Evolutionary conservation across 768 basidiomycete genomes (phyloP).

Genomic region (Naganishia onofrii): DNA sequence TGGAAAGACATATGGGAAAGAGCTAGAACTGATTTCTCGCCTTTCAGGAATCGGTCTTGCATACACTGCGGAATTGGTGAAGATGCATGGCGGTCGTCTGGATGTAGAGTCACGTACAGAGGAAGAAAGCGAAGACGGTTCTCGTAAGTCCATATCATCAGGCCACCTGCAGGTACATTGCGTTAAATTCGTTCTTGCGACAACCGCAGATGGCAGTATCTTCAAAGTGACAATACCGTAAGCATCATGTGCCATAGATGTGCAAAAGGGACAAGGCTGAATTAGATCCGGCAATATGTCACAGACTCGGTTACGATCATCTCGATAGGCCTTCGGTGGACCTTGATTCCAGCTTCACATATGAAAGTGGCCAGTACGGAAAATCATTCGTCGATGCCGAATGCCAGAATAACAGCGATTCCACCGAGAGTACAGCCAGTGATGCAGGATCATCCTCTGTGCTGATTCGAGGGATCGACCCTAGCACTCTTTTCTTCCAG

Average conservation of each 20-base stretch:
- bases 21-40: not conserved
- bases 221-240: constrained; percentile 44
- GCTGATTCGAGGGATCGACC: constrained; percentile 44
- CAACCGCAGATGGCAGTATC: constrained; percentile 11
- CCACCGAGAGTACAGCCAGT: constrained; percentile 36
- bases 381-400: constrained; percentile 28
- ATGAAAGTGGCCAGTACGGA: constrained; percentile 27
- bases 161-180: not conserved
- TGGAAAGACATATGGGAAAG: too few species aligned
- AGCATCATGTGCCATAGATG: constrained; percentile 8
- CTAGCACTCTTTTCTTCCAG: constrained; percentile 49
- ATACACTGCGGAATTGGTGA: constrained; percentile 49
- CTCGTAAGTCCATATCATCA: constrained; percentile 4
- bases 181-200: not conserved
- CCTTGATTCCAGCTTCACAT: constrained; percentile 20
- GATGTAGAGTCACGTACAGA: constrained; percentile 41
- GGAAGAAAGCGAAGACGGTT: constrained; percentile 45
- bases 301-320: constrained; percentile 43
- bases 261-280: constrained; percentile 33
- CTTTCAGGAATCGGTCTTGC: constrained; percentile 50
- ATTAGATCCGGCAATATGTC: not conserved
- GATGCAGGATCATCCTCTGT: constrained; percentile 35
- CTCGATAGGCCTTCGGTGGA: constrained; percentile 39
- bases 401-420: constrained; percentile 25
- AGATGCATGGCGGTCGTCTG: constrained; percentile 53